phyloP scores from a whole-genome alignment of 1,139 yeast genomes.

The Tardiomyces blankii region DNA sequence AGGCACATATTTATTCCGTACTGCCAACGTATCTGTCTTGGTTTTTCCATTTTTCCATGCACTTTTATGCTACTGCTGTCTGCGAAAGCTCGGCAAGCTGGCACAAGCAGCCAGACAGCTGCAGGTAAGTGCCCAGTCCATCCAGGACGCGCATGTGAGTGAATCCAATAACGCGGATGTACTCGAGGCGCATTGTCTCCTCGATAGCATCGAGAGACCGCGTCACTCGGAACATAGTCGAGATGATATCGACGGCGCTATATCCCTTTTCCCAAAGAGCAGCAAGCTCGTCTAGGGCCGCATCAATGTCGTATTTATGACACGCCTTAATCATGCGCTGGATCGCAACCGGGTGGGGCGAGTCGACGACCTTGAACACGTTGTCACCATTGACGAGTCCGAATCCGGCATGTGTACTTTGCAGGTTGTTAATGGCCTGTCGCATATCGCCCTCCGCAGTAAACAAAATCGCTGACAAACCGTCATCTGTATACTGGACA shows the following conservation, averaged over 20 bases:
- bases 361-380: constrained; percentile 91
- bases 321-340: constrained; percentile 61
- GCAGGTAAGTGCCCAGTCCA: constrained; percentile 84
- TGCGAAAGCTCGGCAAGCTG: constrained; percentile 28
- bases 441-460: constrained; percentile 99
- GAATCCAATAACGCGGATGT: constrained; percentile 78
- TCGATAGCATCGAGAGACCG: constrained; percentile 59
- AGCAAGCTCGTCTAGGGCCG: constrained; percentile 55
- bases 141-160: constrained; percentile 87
- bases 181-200: constrained; percentile 59
- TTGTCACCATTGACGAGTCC: constrained; percentile 82
- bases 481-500: constrained; percentile 78
- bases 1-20: too few relatives aligned
- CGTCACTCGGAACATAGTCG: constrained; percentile 81
- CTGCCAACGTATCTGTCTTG: too few relatives aligned
- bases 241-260: constrained; percentile 84
- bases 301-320: constrained; percentile 43
- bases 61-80: not conserved
- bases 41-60: not conserved
- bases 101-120: constrained; percentile 73
- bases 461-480: constrained; percentile 86
- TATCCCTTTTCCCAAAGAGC: constrained; percentile 84
- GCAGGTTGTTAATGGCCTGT: constrained; percentile 90
- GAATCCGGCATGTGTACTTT: constrained; percentile 90
- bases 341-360: constrained; percentile 88